Conservation (phyloP, 495 filamentous ascomycete genomes). For the Aspergillus leporis region DNA sequence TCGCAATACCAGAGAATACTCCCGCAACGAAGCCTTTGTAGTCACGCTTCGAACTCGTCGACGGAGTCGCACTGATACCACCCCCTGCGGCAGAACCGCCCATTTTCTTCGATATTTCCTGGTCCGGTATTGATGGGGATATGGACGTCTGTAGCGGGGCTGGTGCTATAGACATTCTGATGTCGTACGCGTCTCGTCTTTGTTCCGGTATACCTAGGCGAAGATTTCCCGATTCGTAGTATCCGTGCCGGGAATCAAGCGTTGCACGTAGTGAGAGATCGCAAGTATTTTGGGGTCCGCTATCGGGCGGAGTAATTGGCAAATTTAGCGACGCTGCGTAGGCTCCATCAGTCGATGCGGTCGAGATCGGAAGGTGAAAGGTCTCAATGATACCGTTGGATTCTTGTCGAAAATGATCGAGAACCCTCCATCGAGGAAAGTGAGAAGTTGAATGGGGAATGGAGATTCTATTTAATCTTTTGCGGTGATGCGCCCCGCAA, state of each 20-base stretch:
- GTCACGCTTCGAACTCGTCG: slow-evolving; percentile 35
- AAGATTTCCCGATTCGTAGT: background rate
- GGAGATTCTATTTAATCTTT: slow-evolving; percentile 12
- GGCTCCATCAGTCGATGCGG: slow-evolving; percentile 7
- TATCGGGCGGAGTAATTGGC: slow-evolving; percentile 12
- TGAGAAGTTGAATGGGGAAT: slow-evolving; percentile 15
- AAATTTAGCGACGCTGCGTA: slow-evolving; percentile 3
- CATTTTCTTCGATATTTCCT: slow-evolving; percentile 10
- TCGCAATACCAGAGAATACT: slow-evolving; percentile 89
- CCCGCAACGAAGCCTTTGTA: slow-evolving; percentile 96
- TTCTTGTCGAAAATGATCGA: background rate
- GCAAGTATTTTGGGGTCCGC: slow-evolving; percentile 9
- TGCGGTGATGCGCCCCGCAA: slow-evolving; percentile 30
- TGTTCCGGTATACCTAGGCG: background rate
- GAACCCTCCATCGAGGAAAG: slow-evolving; percentile 6
- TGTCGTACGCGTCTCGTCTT: background rate
- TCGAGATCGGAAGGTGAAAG: background rate
- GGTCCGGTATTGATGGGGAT: slow-evolving; percentile 18
- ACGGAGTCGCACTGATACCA: slow-evolving; percentile 12
- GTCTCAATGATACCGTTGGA: background rate
- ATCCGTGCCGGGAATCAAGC: background rate
- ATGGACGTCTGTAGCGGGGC: slow-evolving; percentile 21
- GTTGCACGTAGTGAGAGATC: background rate
- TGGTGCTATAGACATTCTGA: slow-evolving; percentile 31
- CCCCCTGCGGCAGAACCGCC: slow-evolving; percentile 7